Evolutionary conservation across 805 yeast species (phyloP), one percentile per base, ranked within the genome.

Genomic region (Cyberlindnera xylosilytica): DNA sequence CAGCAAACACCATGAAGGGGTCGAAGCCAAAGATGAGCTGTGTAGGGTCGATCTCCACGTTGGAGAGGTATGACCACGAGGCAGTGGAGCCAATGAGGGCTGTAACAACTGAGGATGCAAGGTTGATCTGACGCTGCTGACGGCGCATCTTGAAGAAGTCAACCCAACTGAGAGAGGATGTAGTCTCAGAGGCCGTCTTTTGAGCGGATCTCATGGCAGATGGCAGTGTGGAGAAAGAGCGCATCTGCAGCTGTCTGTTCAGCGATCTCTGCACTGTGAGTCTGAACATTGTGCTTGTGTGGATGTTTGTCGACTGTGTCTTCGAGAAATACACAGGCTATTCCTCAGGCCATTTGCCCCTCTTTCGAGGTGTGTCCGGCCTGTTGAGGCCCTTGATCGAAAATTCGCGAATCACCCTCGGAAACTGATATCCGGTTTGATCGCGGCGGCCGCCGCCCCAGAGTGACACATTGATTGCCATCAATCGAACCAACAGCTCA

Each of bases 11-110:
- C 62, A 86, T 78, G 53, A 87, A 70, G n/a, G 96, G 88, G 59
- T 93, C 98, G 47, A 91, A 72, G 2, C 98, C 99, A 64, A 85
- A 76, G 38, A 91, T 74, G 47, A 80, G 76, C 61, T 87, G 87
- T 34, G 95, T 88, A 28, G 91, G 85, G 61, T 91, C 97, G 47
- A 93, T 79, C 59, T 87, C 93, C 52, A 85, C 69, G 53, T 85
- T 83, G 22, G 96, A 81, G 39, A 90, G 70, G 60, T 80, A 82
- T 1, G 77, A 78, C 79, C 90, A 86, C 2, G 97, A 82, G 5
- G 73, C 57, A 12, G 73, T 68, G 18, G 87, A 77, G 2, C 95
- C 88, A 7, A 73, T 54, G 9, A 85, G 41, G 0, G 90, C 84
- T 3, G 95, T 79, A 40, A 81, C 59, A 3, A 77, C 69, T 1